Evolutionary conservation across 2,329 filamentous ascomycete species (phyloP), one percentile per base, ranked within the genome.

Genomic region (Alternaria metachromatica): DNA sequence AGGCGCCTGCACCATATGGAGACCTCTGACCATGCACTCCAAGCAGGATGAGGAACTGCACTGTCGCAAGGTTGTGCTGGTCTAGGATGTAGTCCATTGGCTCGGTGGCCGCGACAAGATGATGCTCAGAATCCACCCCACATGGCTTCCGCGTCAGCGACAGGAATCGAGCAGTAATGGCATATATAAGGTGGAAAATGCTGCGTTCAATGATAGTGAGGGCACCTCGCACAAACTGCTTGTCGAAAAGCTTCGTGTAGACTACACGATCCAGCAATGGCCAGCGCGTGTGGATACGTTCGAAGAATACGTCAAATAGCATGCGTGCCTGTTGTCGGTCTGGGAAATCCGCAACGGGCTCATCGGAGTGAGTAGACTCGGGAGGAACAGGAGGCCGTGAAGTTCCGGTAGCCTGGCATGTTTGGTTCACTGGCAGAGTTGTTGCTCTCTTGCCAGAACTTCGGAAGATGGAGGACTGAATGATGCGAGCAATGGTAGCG

Each of bases 251-350:
- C 9, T 60, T 46, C n/a, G 70, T 69, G 21, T 74, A 75, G 8
- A 74, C 21, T 11, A 64, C 71, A 4, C 70, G 66, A 53, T 75
- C 72, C 11, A 75, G 49, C 6, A 75, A 65, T 4, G 70, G 72
- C 72, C 72, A 75, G 37, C 72, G 63, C 20, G 72, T 72, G 55
- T 75, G 72, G 11, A 74, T 65, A 23, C 72, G 69, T 28, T 74
- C 68, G 44, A 74, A 73, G 51, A 75, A 75, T 4, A 73, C 67
- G 10, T 70, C 65, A 41, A 75, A 75, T 0, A 75, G 28, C 57
- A 65, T 62, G 18, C 66, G 70, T 4, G 72, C 68, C 48, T 71
- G 65, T 5, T 63, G 49, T 10, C 58, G 55, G 12, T 64, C 58
- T 1, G 72, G 72, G 18, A 71, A 66, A 11, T 60, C 55, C 25